phyloP scores from a whole-genome alignment of 805 yeast genomes.

The Zygotorulaspora florentina region DNA sequence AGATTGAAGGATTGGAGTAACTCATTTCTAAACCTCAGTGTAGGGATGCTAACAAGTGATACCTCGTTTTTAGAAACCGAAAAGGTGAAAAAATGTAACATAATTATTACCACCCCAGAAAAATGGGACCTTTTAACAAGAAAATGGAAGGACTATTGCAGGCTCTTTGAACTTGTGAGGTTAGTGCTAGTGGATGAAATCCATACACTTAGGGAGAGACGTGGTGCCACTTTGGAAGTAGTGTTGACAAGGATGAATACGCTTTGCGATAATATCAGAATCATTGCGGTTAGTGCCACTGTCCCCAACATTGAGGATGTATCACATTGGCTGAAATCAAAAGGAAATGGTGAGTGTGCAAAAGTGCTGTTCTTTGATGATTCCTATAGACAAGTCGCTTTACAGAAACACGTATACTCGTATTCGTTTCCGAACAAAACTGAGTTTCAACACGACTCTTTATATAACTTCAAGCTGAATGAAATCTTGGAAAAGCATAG shows the following conservation, averaged over 20 bases:
- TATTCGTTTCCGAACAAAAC: slow-evolving; percentile 38
- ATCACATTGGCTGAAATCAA: slow-evolving; percentile 41
- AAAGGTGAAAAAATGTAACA: slow-evolving; percentile 44
- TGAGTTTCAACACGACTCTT: slow-evolving; percentile 45
- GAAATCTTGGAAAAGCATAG: slow-evolving; percentile 40
- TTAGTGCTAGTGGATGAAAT: slow-evolving; percentile 48
- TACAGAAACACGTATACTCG: slow-evolving; percentile 43
- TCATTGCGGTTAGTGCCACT: slow-evolving; percentile 50
- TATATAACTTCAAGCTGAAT: slow-evolving; percentile 40
- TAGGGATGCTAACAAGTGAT: slow-evolving; percentile 54
- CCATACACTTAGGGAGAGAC: slow-evolving; percentile 42
- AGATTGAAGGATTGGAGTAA: slow-evolving; percentile 44
- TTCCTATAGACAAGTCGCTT: slow-evolving; percentile 43
- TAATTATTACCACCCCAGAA: slow-evolving; percentile 58
- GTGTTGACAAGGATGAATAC: slow-evolving; percentile 46
- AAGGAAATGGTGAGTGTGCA: slow-evolving; percentile 28
- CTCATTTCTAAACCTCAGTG: slow-evolving; percentile 42
- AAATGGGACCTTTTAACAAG: slow-evolving; percentile 58
- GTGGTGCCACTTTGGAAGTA: slow-evolving; percentile 49
- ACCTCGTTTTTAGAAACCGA: slow-evolving; percentile 44
- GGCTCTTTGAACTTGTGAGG: slow-evolving; percentile 40
- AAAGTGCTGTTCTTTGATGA: slow-evolving; percentile 43
- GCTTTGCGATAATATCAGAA: slow-evolving; percentile 36
- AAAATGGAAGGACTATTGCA: slow-evolving; percentile 43
- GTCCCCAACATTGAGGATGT: slow-evolving; percentile 49